These are phyloP conservation scores for Pichia manshurica DNA, from an alignment of 805 yeast genomes.

Conservation along the genomic window DNA sequence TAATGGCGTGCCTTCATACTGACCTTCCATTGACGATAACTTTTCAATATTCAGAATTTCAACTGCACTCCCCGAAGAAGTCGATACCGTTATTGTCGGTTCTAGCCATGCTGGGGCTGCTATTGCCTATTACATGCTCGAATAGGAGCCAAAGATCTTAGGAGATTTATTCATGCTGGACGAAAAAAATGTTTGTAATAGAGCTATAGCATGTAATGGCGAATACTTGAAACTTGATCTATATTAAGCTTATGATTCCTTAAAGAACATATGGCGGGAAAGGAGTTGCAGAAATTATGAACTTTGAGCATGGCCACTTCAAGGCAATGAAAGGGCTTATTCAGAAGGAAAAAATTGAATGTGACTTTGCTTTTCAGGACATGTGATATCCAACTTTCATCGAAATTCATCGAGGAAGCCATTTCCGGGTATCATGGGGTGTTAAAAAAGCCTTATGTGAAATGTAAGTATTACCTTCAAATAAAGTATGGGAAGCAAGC, in stretches of 20 bases:
- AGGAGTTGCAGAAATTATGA: conserved; percentile 33
- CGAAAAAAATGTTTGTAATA: conserved; percentile 36
- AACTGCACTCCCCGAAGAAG: conserved; percentile 30
- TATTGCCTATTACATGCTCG: conserved; percentile 31
- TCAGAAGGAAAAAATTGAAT: conserved; percentile 29
- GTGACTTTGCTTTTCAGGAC: conserved; percentile 30
- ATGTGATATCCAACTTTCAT: conserved; percentile 25
- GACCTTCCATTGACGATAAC: conserved; percentile 21
- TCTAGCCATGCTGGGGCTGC: conserved; percentile 42
- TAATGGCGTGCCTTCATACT: conserved; percentile 20
- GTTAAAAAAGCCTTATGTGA: conserved; percentile 8
- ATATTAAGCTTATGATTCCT: conserved; percentile 17
- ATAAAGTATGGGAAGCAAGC: no score
- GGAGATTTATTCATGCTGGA: conserved; percentile 29
- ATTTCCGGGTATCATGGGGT: conserved; percentile 23
- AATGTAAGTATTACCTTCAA: no score
- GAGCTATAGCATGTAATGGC: conserved; percentile 45
- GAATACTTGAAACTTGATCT: conserved; percentile 40
- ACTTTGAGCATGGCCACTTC: conserved; percentile 34
- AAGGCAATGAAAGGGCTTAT: conserved; percentile 30
- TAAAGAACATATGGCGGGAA: conserved; percentile 21
- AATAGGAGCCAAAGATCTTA: conserved; percentile 14
- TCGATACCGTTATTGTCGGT: conserved; percentile 38
- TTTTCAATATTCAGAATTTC: conserved; percentile 17
- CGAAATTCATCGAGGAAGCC: conserved; percentile 14